Evolutionary conservation across 305 asterid genomes (phyloP).

Genomic region (Coffea humblotiana): DNA sequence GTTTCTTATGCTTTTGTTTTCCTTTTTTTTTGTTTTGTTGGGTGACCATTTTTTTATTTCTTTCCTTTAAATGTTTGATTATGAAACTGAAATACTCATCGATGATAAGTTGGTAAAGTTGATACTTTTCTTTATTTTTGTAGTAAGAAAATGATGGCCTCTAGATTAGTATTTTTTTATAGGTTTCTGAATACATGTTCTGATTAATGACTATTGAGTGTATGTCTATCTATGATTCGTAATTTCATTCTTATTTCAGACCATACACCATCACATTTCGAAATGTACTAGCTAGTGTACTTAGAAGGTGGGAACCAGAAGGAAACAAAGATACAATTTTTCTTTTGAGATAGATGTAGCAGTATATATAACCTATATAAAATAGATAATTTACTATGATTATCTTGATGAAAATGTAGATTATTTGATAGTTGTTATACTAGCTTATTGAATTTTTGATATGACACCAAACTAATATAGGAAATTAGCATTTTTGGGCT

Average conservation of each 20-base stretch:
- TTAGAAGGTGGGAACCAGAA: not conserved
- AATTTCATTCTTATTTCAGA: too few species aligned
- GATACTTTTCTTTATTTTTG: too few species aligned
- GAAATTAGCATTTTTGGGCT: too few species aligned
- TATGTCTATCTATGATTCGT: not conserved
- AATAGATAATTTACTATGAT: not conserved
- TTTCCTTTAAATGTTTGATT: not conserved
- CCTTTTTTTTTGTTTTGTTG: not conserved
- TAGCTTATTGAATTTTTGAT: too few species aligned
- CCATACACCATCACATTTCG: too few species aligned
- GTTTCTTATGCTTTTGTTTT: not conserved
- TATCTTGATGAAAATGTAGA: not conserved
- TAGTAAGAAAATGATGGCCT: not conserved
- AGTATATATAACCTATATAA: not conserved
- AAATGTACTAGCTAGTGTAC: not conserved
- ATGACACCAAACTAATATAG: too few species aligned
- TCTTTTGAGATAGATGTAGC: not conserved
- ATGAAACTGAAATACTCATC: not conserved
- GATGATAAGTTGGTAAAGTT: too few species aligned
- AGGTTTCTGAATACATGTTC: not conserved
- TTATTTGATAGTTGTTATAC: not conserved
- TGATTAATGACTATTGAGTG: not conserved
- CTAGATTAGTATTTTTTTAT: not conserved
- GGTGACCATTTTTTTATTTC: not conserved
- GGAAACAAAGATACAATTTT: too few species aligned